Base-by-base conservation (phyloP, 306 rosid species). In the Vigna unguiculata region DNA sequence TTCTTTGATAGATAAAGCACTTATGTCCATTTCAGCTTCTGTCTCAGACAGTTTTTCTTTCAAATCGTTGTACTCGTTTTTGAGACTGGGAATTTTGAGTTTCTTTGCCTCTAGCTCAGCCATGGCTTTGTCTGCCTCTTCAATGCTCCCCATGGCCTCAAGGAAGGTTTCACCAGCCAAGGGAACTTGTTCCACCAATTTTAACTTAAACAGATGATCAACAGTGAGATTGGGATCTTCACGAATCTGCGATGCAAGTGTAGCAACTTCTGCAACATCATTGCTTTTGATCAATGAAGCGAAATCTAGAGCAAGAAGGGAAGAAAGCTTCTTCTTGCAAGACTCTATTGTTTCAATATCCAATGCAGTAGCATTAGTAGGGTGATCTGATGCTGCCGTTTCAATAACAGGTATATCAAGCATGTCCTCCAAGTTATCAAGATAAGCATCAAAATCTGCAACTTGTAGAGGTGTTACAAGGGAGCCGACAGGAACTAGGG, bases 291-390 rank as follows among this genome's bases (percentile, higher is more conserved):
- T 49, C 70, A 82, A 24, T 10, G 82, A 71, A 48, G 75, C 47
- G 24, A 82, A 82, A 62, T 77, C 85, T 73, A 77, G 17, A 55
- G 77, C 60, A 43, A 82, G 82, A 64, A 77, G 41, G 14, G 79
- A 61, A 71, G 82, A 82, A 34, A 82, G 85, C 61, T 82, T 82
- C 62, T 72, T 46, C 62, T 66, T 45, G 74, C 54, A 55, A 61
- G 46, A 22, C 20, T 82, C 75, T 6, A 40, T 55, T 6, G 38
- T 71, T 54, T 82, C 79, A 11, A 45, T 21, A 43, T 72, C 71
- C 45, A 15, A 9, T 13, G 30, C 9, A 46, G 47, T 21, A 17
- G 58, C 65, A 43, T 13, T 15, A 53, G 5, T n/a, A 13, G n/a
- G 16, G 4, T 48, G 20, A 63, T 46, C 34, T 16, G 64, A 77